These are phyloP conservation scores for Zelonia costaricensis DNA, from an alignment of 208 protist species.

Conservation along the genomic window DNA sequence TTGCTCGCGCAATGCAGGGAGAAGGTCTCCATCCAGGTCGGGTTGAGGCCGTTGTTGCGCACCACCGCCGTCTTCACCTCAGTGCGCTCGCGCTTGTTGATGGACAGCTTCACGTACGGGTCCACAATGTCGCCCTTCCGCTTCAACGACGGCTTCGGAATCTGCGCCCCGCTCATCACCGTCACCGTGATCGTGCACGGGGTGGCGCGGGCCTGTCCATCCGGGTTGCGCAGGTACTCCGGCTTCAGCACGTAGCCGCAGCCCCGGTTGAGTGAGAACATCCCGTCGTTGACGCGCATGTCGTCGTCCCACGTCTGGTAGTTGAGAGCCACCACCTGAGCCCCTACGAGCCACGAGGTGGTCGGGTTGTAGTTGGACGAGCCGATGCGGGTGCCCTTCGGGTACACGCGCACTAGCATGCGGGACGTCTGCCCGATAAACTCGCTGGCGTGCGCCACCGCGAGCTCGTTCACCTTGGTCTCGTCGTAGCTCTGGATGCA, in stretches of 20 bases:
- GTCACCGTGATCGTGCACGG: conserved; percentile 33
- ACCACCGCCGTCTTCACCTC: conserved; percentile 43
- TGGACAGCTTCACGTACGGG: conserved; percentile 61
- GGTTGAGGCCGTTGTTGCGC: conserved; percentile 75
- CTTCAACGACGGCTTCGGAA: conserved; percentile 61
- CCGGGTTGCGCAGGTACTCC: conserved; percentile 33
- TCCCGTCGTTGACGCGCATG: conserved; percentile 78
- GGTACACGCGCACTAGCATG: conserved; percentile 92
- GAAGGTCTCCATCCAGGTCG: conserved; percentile 66
- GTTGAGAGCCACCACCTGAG: conserved; percentile 92
- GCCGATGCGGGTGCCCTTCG: conserved; percentile 84
- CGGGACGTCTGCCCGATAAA: conserved; percentile 56
- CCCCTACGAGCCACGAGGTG: conserved; percentile 73
- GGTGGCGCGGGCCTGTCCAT: conserved; percentile 10
- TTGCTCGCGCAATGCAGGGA: conserved; percentile 34
- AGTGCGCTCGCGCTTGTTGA: conserved; percentile 42
- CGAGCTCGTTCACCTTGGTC: conserved; percentile 46
- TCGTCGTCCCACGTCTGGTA: conserved; percentile 79
- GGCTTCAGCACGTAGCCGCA: conserved; percentile 96
- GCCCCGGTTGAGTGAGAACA: conserved; percentile 91
- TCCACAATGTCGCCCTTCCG: conserved; percentile 74
- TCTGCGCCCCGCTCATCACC: conserved; percentile 60
- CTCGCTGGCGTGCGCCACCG: conserved; percentile 11
- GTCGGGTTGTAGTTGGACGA: conserved; percentile 94
- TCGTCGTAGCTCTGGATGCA: conserved; percentile 65